These are phyloP conservation scores for Skeletonema tropicum DNA, from an alignment of 108 stramenopile species.

Conservation along the genomic window DNA sequence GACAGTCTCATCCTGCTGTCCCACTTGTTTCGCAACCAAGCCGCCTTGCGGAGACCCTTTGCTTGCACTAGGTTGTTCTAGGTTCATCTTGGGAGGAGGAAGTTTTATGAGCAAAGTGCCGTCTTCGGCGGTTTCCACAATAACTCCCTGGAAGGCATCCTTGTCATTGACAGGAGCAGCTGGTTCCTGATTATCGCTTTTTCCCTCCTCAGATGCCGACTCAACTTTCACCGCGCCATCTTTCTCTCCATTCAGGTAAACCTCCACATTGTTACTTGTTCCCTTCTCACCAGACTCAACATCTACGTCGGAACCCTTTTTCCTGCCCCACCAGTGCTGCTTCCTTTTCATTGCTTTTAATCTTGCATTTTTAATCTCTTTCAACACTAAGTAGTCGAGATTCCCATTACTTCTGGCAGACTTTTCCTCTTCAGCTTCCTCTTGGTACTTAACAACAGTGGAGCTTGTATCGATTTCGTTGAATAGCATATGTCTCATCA, in stretches of 20 bases:
- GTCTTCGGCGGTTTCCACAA: constrained; percentile 39
- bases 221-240: background rate
- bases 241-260: too few relatives aligned
- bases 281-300: background rate
- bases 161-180: background rate
- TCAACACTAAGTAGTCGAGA: constrained; percentile 7
- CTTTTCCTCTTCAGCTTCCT: background rate
- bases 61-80: constrained; percentile 1
- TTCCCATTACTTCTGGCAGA: background rate
- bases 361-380: constrained; percentile 42
- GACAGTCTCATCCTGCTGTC: constrained; percentile 27
- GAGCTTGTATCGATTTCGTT: constrained; percentile 1
- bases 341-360: constrained; percentile 16
- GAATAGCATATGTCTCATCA: background rate
- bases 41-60: too few relatives aligned
- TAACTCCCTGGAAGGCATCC: constrained; percentile 3
- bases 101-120: constrained; percentile 46
- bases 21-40: too few relatives aligned
- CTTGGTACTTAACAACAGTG: background rate
- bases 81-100: constrained; percentile 39
- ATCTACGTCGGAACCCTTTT: background rate
- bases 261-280: background rate
- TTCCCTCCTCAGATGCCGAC: background rate
- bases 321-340: constrained; percentile 25
- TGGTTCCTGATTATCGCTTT: background rate